Base-by-base conservation (phyloP, 2,329 filamentous ascomycete species). In the Trichophyton schoenleinii region DNA sequence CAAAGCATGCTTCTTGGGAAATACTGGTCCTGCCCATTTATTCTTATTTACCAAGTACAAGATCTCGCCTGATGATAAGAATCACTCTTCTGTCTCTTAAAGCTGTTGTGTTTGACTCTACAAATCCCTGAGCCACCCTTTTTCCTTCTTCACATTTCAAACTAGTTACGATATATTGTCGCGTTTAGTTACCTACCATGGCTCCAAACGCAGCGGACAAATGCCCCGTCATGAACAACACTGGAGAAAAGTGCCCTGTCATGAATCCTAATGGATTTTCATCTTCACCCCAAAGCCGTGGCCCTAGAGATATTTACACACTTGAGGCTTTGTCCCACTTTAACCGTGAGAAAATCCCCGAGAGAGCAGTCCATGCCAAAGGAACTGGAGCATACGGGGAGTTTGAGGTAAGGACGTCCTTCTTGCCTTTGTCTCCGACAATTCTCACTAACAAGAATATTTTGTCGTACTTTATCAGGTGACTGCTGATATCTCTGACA, bases 341-440 rank as follows among this genome's bases (percentile, higher is more conserved):
- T 59, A 71, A 76, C 64, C 68, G 73, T 20, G 73, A 75, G 62
- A 68, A 72, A 20, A 74, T 74, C 53, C 74, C 73, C 0, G 74
- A 76, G 66, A 70, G 74, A 49, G 73, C 75, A 9, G 74, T 76
- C n/a, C 74, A 76, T 60, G 74, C 74, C 59, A 75, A 75, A 66
- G 74, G 73, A 64, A 71, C 72, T 64, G 74, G 74, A 60, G 74
- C 74, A 48, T 75, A 72, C 60, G 74, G 74, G 57, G 72, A 75
- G 63, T 76, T 76, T 59, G 72, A 76, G 64, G 57, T 58, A 58
- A 58, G 36, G 6, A 11, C 6, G 9, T 3, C 9, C 1, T 13
- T 9, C 11, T 38, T 38, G 3, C 28, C 5, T 38, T 13, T 38
- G 36, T 5, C 20, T 20, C 11, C 36, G 22, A 15, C 5, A 2